phyloP scores from a whole-genome alignment of 192 early-diverging fungal species.

The Coemansia sp. region DNA sequence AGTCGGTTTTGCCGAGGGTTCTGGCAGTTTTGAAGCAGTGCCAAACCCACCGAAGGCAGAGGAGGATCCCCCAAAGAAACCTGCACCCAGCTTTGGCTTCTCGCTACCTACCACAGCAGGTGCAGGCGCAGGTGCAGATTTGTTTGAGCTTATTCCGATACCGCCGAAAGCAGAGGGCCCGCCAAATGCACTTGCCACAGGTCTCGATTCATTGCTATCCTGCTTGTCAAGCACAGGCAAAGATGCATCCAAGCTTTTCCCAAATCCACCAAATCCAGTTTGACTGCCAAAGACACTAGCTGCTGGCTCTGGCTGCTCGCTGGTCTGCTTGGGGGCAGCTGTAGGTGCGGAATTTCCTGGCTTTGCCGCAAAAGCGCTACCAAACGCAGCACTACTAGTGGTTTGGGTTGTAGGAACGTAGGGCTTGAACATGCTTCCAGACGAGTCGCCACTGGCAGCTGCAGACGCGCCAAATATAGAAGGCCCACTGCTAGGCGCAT shows the following conservation, averaged over 20 bases:
- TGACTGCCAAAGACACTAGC: conserved; percentile 3
- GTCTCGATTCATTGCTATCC: not conserved
- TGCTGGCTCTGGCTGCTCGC: not conserved
- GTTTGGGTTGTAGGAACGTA: conserved; percentile 6
- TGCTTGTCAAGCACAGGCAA: not conserved
- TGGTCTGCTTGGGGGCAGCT: too few relatives aligned
- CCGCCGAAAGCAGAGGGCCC: not conserved
- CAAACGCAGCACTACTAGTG: conserved; percentile 1
- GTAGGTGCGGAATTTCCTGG: not conserved
- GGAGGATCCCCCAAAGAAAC: not conserved
- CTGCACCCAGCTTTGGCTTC: not conserved
- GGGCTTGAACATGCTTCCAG: not conserved
- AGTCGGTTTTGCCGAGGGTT: not conserved
- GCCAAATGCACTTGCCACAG: not conserved
- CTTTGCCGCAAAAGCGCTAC: not conserved
- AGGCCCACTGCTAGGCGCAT: conserved; percentile 15
- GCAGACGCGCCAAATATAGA: conserved; percentile 31
- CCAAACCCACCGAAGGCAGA: not conserved
- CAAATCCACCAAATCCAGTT: conserved; percentile 11
- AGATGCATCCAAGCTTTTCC: not conserved
- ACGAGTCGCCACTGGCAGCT: not conserved
- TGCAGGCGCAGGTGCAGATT: not conserved
- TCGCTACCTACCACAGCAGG: not conserved
- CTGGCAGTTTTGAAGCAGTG: not conserved
- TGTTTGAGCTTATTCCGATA: not conserved